These are phyloP conservation scores for Aspergillus ruber DNA, from an alignment of 2,329 filamentous ascomycete species.

Conservation along the genomic window DNA sequence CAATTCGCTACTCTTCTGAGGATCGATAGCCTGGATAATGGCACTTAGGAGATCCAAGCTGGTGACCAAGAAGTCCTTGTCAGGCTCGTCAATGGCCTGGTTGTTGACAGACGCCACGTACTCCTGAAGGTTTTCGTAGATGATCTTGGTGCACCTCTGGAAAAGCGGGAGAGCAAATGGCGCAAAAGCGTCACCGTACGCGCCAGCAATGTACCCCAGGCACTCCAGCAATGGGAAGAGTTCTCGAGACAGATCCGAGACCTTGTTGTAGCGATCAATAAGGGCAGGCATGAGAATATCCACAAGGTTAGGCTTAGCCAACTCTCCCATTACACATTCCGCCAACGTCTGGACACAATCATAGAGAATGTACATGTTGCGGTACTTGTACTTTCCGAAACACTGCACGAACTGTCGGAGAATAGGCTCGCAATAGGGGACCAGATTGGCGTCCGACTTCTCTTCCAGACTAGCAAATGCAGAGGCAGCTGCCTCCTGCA, in stretches of 20 bases:
- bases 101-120: slow-evolving; percentile 65
- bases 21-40: slow-evolving; percentile 81
- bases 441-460: slow-evolving; percentile 73
- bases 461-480: slow-evolving; percentile 95
- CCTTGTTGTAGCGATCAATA: slow-evolving; percentile 78
- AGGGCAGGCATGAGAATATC: slow-evolving; percentile 87
- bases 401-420: slow-evolving; percentile 87
- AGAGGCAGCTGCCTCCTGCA: slow-evolving; percentile 92
- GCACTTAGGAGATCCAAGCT: slow-evolving; percentile 89
- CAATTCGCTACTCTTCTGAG: slow-evolving; percentile 66
- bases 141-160: slow-evolving; percentile 78
- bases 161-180: slow-evolving; percentile 86
- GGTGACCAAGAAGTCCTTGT: slow-evolving; percentile 96
- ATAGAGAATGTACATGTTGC: slow-evolving; percentile 98
- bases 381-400: slow-evolving; percentile 93
- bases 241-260: slow-evolving; percentile 83
- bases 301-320: slow-evolving; percentile 76
- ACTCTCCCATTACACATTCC: slow-evolving; percentile 75
- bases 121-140: slow-evolving; percentile 84
- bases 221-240: slow-evolving; percentile 95
- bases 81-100: slow-evolving; percentile 65
- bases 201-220: slow-evolving; percentile 85
- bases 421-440: slow-evolving; percentile 83
- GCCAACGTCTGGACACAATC: slow-evolving; percentile 97
- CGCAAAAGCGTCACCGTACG: slow-evolving; percentile 73